Percentiles rank a stretch among this genome's conserved stretches.
These are phyloP conservation scores for Ophiorrhiza pumila DNA, from an alignment of 257 asterid genomes.

Conservation along the genomic window DNA sequence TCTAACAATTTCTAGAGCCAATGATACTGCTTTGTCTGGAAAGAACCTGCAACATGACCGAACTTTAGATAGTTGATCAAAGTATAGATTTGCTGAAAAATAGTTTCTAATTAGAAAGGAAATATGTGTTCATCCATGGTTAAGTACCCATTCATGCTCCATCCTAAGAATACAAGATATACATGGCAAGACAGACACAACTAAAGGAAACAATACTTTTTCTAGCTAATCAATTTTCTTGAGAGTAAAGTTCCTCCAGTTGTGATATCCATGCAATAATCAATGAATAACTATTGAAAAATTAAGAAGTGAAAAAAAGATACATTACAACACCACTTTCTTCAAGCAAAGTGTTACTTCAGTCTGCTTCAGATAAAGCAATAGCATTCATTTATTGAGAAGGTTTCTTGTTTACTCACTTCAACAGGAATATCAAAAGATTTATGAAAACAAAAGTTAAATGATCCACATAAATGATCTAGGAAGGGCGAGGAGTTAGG, in stretches of 20 bases:
- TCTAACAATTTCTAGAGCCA: slow-evolving; percentile 53
- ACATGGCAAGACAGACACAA: background rate
- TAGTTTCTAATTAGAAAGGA: background rate
- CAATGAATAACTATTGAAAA: background rate
- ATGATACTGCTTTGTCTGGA: slow-evolving; percentile 68
- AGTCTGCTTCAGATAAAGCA: too few relatives aligned
- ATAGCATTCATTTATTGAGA: too few relatives aligned
- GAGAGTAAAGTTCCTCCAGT: background rate
- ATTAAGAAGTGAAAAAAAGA: too few relatives aligned
- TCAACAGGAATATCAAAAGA: too few relatives aligned
- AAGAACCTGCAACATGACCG: slow-evolving; percentile 47
- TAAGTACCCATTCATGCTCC: background rate
- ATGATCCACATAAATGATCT: too few relatives aligned
- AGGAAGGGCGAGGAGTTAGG: too few relatives aligned
- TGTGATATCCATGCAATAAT: background rate
- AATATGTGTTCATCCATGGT: background rate
- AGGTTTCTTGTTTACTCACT: too few relatives aligned
- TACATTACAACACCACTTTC: too few relatives aligned
- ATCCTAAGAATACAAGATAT: background rate
- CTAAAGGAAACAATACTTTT: background rate
- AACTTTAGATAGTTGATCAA: background rate
- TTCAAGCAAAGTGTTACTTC: too few relatives aligned
- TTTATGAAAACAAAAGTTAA: too few relatives aligned
- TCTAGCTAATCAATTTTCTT: background rate
- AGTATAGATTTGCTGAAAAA: background rate